Base-by-base conservation (phyloP, 1,139 yeast genomes). In the Petasospora fabianii region DNA sequence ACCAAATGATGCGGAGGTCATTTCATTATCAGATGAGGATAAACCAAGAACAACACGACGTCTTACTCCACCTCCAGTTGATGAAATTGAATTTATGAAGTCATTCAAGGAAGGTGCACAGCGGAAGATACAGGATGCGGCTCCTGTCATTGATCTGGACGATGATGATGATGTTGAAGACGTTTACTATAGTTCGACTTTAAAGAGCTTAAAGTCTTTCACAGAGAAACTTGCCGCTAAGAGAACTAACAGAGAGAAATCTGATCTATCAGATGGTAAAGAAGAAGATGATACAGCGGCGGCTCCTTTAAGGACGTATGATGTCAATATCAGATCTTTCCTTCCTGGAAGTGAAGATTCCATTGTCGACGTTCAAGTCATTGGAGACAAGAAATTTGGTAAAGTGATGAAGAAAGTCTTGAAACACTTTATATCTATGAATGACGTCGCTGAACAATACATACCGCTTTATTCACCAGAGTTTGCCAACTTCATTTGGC, bases 311-410 rank as follows among this genome's bases (percentile, higher is more conserved):
- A n/a, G n/a, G n/a, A n/a, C n/a, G n/a, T 22, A 22, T 22, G 12
- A 8, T 13, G 10, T 22, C 6, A 6, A 11, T 12, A 37, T 56
- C 3, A 42, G 42, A 0, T 56, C 60, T 1, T 41, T 32, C 30
- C 15, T 58, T 13, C 59, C 61, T 3, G 60, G 55, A 12, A 44
- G 49, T 16, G 47, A 42, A 6, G 35, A 38, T 13, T 26, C 30
- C 3, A 35, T 43, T 0, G n/a, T 53, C 9, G 41, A 36, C 3
- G 24, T 55, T n/a, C 29, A 34, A 5, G 40, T 52, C 12, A 47
- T 46, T 19, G 58, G 59, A 4, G 31, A 32, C 6, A 55, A 50
- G 35, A 49, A 38, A 26, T 46, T 55, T 13, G 40, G 45, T 6
- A 32, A 39, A 13, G 41, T 56, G 6, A 29, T 51, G 2, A 20